Evolutionary conservation across 148 eudicot species (phyloP).

Genomic region (Spergularia bocconei): DNA sequence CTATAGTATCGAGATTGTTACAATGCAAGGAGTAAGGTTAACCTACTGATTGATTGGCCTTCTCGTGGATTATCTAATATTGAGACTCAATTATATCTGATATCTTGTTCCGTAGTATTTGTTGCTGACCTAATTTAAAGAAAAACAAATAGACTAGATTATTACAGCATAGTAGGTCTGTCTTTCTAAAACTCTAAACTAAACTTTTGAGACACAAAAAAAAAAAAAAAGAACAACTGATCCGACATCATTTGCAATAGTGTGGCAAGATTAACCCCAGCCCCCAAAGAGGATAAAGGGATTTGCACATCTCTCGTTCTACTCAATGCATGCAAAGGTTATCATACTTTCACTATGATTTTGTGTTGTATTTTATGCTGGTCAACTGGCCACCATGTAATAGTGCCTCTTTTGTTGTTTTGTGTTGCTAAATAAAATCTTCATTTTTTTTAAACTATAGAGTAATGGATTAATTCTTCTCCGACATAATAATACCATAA

Average conservation of each 20-base stretch:
- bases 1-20: too few species aligned
- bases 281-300: not conserved
- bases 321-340: constrained; percentile 14
- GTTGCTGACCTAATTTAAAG: too few species aligned
- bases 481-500: constrained; percentile 14
- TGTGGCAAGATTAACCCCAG: constrained; percentile 5
- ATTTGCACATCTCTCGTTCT: constrained; percentile 17
- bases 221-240: not conserved
- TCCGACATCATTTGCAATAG: not conserved
- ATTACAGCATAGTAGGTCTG: too few species aligned
- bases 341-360: constrained; percentile 7
- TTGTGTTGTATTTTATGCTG: not conserved
- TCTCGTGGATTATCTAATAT: too few species aligned
- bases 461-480: not conserved
- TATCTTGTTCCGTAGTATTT: too few species aligned
- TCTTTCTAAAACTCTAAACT: too few species aligned
- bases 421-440: not conserved
- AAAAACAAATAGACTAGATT: too few species aligned
- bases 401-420: constrained; percentile 1
- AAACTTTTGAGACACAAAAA: too few species aligned
- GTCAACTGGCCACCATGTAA: constrained; percentile 13
- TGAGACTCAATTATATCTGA: too few species aligned
- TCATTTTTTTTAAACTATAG: too few species aligned
- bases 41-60: too few species aligned
- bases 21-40: too few species aligned